Conservation (phyloP, 768 basidiomycete species). For the Tulasnella sp. region DNA sequence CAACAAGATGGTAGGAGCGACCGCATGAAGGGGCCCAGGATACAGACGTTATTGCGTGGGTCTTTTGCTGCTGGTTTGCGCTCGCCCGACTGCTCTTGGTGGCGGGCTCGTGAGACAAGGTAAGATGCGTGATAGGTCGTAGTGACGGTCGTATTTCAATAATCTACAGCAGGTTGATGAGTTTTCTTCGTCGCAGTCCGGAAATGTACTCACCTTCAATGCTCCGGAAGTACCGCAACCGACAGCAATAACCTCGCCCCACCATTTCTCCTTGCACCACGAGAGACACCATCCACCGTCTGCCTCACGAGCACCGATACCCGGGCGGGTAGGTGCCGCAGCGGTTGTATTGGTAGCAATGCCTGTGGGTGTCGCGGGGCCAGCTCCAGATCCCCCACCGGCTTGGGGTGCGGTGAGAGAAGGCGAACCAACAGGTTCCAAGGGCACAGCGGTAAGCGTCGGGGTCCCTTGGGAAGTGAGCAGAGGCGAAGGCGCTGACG, state of each 20-base stretch:
- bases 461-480: conserved; percentile 12
- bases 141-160: conserved; percentile 60
- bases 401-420: conserved; percentile 38
- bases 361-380: conserved; percentile 30
- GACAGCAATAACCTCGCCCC: conserved; percentile 82
- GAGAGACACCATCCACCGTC: conserved; percentile 87
- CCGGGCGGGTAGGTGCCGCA: conserved; percentile 28
- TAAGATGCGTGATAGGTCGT: conserved; percentile 50
- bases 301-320: conserved; percentile 58
- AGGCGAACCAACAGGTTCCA: conserved; percentile 35
- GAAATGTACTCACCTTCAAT: conserved; percentile 49
- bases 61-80: conserved; percentile 26
- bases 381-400: background rate
- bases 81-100: conserved; percentile 18
- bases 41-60: conserved; percentile 64
- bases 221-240: conserved; percentile 57
- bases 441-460: conserved; percentile 20
- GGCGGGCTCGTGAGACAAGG: conserved; percentile 38
- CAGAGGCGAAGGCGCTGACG: conserved; percentile 35
- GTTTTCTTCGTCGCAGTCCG: background rate
- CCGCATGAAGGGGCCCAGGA: conserved; percentile 94
- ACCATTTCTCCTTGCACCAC: conserved; percentile 94
- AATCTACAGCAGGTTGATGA: conserved; percentile 35
- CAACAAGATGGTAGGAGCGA: conserved; percentile 85
- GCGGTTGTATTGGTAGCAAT: conserved; percentile 21